phyloP scores from a whole-genome alignment of 805 yeast species.

The Sungouiozyma intestinalis region DNA sequence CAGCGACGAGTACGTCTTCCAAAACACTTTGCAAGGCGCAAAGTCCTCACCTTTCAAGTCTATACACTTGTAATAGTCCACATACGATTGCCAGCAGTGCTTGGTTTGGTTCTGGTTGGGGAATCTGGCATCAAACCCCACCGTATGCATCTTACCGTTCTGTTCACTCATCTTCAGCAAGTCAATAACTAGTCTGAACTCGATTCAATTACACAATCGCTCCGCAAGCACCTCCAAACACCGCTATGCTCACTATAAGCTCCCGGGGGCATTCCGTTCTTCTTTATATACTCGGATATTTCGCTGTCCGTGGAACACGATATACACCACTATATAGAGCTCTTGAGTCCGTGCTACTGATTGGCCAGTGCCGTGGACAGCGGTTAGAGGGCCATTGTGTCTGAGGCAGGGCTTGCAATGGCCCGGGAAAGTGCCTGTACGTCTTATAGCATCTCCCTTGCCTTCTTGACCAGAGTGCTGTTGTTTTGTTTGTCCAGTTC shows the following conservation, averaged over 20 bases:
- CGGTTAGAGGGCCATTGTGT: background rate
- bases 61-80: conserved; percentile 96
- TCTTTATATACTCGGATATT: background rate
- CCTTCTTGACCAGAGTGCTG: conserved; percentile 17
- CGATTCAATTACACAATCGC: no score
- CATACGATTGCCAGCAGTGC: conserved; percentile 97
- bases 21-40: conserved; percentile 93
- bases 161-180: conserved; percentile 17
- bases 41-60: conserved; percentile 96
- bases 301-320: background rate
- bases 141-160: conserved; percentile 44
- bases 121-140: conserved; percentile 85
- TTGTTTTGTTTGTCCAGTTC: conserved; percentile 23
- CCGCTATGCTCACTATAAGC: no score
- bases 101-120: conserved; percentile 96
- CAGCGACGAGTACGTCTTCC: conserved; percentile 77
- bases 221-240: no score
- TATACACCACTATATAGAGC: background rate
- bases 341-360: background rate
- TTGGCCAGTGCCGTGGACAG: background rate
- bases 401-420: no score
- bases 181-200: no score
- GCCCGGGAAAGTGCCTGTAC: no score
- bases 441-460: conserved; percentile 15
- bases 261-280: background rate